Conservation (phyloP, 257 asterid species). For the Solanum gracilifrons region DNA sequence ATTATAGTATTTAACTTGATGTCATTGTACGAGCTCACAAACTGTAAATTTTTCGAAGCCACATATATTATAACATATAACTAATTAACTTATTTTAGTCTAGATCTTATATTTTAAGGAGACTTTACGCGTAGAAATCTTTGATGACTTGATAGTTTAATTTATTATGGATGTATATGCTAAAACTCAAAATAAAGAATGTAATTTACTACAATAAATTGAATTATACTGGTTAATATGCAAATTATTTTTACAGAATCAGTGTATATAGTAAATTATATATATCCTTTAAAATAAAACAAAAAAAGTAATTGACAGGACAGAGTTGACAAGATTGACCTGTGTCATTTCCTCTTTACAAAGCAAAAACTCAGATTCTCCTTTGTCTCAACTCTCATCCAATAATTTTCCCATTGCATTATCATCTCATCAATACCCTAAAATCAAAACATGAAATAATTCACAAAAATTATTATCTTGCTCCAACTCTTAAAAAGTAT, state of each 20-base stretch:
- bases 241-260: neutral
- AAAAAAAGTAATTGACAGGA: conserved; percentile 40
- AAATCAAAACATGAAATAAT: neutral
- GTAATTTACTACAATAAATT: neutral
- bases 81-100: neutral
- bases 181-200: neutral
- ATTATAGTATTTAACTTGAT: neutral
- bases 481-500: neutral
- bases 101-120: neutral
- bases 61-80: neutral
- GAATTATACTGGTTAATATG: neutral
- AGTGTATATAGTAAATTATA: neutral
- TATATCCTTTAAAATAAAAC: neutral
- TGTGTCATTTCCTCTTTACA: conserved; percentile 26
- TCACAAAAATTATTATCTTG: neutral
- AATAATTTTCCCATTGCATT: conserved; percentile 3
- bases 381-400: conserved; percentile 21
- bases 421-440: conserved; percentile 4
- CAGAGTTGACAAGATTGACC: conserved; percentile 62
- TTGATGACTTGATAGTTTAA: neutral
- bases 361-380: conserved; percentile 27
- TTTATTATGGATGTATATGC: neutral
- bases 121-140: neutral
- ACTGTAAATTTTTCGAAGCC: neutral
- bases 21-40: neutral